Conservation (phyloP, 768 basidiomycete genomes). For the Russula sp. region DNA sequence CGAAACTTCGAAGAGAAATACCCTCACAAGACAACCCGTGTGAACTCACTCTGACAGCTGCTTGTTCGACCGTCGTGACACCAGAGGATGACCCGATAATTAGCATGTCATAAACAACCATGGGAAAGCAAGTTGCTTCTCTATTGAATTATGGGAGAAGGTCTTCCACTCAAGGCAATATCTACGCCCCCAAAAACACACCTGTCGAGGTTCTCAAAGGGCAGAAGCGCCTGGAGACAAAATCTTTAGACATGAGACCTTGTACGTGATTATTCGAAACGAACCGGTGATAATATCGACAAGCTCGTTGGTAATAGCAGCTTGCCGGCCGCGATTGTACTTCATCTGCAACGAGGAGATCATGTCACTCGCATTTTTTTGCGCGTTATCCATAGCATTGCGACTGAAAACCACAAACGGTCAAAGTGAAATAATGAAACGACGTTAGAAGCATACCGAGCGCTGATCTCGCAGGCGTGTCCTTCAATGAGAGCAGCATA, state of each 20-base stretch:
- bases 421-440: constrained; percentile 1
- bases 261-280: constrained; percentile 31
- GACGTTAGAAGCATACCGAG: constrained; percentile 52
- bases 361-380: constrained; percentile 98
- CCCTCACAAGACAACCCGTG: constrained; percentile 1
- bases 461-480: constrained; percentile 92
- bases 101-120: constrained; percentile 2
- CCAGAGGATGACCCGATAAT: constrained; percentile 5
- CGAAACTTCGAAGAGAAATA: constrained; percentile 12
- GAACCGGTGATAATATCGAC: constrained; percentile 89
- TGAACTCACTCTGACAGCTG: constrained; percentile 5
- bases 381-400: constrained; percentile 99
- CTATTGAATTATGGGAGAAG: constrained; percentile 22
- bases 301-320: constrained; percentile 93
- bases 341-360: constrained; percentile 83
- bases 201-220: constrained; percentile 36
- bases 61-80: constrained; percentile 3
- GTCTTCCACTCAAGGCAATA: constrained; percentile 19
- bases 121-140: constrained; percentile 14
- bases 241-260: background rate
- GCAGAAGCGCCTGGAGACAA: constrained; percentile 46
- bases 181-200: constrained; percentile 2
- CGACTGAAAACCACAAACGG: constrained; percentile 50
- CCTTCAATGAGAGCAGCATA: constrained; percentile 92
- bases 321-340: constrained; percentile 98